Evolutionary conservation across 768 basidiomycete species (phyloP).

Genomic region (Lentinus brumalis): DNA sequence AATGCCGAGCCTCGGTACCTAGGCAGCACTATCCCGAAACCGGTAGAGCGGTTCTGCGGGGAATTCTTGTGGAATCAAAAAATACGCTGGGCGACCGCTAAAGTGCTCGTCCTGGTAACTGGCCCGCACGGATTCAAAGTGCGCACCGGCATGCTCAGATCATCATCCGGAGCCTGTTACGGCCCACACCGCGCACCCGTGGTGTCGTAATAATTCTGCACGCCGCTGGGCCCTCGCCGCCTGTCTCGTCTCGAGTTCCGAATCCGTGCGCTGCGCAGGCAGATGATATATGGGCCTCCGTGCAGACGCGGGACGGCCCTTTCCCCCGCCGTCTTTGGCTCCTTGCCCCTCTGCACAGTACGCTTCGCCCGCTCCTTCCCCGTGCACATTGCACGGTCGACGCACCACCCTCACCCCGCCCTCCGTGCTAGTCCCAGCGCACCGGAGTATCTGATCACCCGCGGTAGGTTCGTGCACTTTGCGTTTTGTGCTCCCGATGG

Average conservation of each 20-base stretch:
- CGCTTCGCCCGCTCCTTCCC: background rate
- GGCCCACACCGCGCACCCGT: constrained; percentile 1
- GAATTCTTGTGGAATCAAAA: constrained; percentile 23
- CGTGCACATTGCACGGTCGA: background rate
- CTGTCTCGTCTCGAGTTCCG: constrained; percentile 15
- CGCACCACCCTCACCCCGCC: background rate
- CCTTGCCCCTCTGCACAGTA: background rate
- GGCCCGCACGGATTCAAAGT: too few species aligned
- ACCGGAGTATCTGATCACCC: constrained; percentile 10
- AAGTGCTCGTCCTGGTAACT: too few species aligned
- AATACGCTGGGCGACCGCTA: constrained; percentile 16
- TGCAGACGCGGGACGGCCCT: background rate
- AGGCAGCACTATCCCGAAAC: constrained; percentile 16
- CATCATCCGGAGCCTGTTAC: constrained; percentile 18
- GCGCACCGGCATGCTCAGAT: constrained; percentile 6
- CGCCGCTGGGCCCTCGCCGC: constrained; percentile 6
- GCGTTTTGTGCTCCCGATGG: background rate
- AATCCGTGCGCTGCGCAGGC: constrained; percentile 12
- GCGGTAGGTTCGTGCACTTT: constrained; percentile 1
- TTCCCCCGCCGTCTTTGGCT: constrained; percentile 8
- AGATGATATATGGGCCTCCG: constrained; percentile 15
- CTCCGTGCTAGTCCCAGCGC: background rate
- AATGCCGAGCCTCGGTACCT: constrained; percentile 30
- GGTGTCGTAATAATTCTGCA: constrained; percentile 18
- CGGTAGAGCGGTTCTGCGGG: constrained; percentile 16